Conservation (phyloP, 2,329 filamentous ascomycete species). For the Lachnellula willkommii region DNA sequence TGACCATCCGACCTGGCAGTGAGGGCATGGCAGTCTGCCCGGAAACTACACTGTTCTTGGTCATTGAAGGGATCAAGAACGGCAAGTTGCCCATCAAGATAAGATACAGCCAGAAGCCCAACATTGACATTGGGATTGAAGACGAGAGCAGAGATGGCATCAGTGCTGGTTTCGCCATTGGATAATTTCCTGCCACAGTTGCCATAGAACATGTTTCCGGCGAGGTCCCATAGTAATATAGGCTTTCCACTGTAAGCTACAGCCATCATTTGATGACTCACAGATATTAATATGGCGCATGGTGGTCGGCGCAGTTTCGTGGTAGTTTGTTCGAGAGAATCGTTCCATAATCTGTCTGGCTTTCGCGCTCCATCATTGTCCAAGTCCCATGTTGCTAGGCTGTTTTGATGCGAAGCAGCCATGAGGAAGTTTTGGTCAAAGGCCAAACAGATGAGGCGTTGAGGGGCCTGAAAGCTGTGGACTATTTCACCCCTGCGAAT, state of each 20-base stretch:
- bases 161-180: conserved; percentile 29
- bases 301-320: conserved; percentile 18
- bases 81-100: conserved; percentile 16
- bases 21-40: conserved; percentile 13
- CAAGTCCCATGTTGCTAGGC: conserved; percentile 29
- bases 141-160: conserved; percentile 28
- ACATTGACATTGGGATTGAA: conserved; percentile 24
- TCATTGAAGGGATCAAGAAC: conserved; percentile 11
- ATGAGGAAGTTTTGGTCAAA: conserved; percentile 29
- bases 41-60: conserved; percentile 1
- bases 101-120: conserved; percentile 13
- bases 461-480: conserved; percentile 23
- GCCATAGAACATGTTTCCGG: conserved; percentile 30
- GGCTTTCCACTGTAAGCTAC: conserved; percentile 30
- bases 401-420: conserved; percentile 26
- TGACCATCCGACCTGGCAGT: conserved; percentile 25
- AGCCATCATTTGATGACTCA: conserved; percentile 31
- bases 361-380: conserved; percentile 12
- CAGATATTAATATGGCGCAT: conserved; percentile 27
- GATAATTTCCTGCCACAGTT: conserved; percentile 32
- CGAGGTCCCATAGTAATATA: conserved; percentile 35
- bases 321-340: conserved; percentile 8
- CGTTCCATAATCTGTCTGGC: conserved; percentile 23
- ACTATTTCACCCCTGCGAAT: conserved; percentile 21
- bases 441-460: conserved; percentile 22